Percentiles rank a stretch among this genome's conserved stretches.
phyloP scores from a whole-genome alignment of 2,329 filamentous ascomycete species.

The Xylariaceae sp. region DNA sequence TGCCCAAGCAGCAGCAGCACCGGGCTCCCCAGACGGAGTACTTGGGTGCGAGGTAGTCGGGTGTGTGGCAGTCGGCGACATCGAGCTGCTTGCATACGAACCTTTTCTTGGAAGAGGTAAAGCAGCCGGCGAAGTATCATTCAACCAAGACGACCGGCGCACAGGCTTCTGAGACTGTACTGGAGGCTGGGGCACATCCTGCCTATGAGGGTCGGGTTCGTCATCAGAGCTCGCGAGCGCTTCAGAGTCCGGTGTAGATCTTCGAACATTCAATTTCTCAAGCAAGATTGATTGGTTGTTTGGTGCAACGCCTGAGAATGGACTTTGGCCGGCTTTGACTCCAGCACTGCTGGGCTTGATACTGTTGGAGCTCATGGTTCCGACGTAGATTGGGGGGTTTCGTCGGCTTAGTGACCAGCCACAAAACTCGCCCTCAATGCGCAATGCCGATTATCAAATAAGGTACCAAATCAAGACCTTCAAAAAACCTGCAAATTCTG shows the following conservation, averaged over 20 bases:
- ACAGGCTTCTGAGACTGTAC: slow-evolving; percentile 62
- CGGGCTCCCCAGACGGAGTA: slow-evolving; percentile 72
- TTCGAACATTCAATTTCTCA: slow-evolving; percentile 76
- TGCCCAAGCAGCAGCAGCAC: slow-evolving; percentile 55
- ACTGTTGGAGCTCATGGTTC: slow-evolving; percentile 55
- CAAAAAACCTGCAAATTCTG: slow-evolving; percentile 10
- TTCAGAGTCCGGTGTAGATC: slow-evolving; percentile 91
- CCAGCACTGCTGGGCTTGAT: slow-evolving; percentile 53
- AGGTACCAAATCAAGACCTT: slow-evolving; percentile 30
- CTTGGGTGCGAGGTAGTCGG: slow-evolving; percentile 79
- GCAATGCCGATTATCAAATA: slow-evolving; percentile 11
- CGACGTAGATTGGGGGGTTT: slow-evolving; percentile 18
- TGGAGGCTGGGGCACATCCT: slow-evolving; percentile 52
- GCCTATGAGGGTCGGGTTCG: slow-evolving; percentile 71
- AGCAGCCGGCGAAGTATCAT: slow-evolving; percentile 69
- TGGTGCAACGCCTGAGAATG: slow-evolving; percentile 50
- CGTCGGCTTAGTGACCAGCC: slow-evolving; percentile 10
- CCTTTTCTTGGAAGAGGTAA: slow-evolving; percentile 69
- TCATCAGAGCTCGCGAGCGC: slow-evolving; percentile 93
- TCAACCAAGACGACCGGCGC: slow-evolving; percentile 82
- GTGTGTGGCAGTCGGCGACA: slow-evolving; percentile 78
- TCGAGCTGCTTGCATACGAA: slow-evolving; percentile 74
- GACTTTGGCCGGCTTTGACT: slow-evolving; percentile 54
- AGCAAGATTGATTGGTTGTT: slow-evolving; percentile 67
- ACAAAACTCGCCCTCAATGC: slow-evolving; percentile 11